These are phyloP conservation scores for Blastobotrys ciferrii DNA, from an alignment of 1,139 yeast species.

Conservation along the genomic window DNA sequence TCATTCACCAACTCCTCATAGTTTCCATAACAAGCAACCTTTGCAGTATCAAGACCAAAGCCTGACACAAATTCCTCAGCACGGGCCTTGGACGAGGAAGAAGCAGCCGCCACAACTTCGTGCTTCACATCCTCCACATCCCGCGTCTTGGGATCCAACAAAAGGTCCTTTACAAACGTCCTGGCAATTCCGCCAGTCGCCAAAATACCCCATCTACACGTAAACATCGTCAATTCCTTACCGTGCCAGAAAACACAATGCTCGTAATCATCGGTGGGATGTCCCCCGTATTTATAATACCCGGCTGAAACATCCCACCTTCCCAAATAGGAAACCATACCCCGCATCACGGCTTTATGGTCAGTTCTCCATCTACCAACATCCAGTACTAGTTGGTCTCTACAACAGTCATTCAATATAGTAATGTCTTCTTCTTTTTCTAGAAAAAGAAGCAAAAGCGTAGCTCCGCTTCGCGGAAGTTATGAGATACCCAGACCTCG, in stretches of 20 bases:
- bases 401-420: too few relatives aligned
- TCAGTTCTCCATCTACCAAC: too few relatives aligned
- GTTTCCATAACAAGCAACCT: slow-evolving; percentile 31
- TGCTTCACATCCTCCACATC: slow-evolving; percentile 34
- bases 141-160: slow-evolving; percentile 31
- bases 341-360: too few relatives aligned
- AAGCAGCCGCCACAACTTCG: slow-evolving; percentile 36
- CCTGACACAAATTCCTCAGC: slow-evolving; percentile 30
- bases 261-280: background rate
- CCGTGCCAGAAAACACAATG: background rate
- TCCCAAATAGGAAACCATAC: too few relatives aligned
- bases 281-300: background rate
- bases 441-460: too few relatives aligned
- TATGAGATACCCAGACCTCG: too few relatives aligned
- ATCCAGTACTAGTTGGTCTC: too few relatives aligned
- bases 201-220: slow-evolving; percentile 29
- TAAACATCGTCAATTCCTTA: slow-evolving; percentile 22
- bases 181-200: slow-evolving; percentile 35
- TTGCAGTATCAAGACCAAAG: slow-evolving; percentile 18
- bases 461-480: too few relatives aligned
- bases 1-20: slow-evolving; percentile 45
- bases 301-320: background rate
- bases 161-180: slow-evolving; percentile 31
- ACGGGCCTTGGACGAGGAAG: slow-evolving; percentile 30
- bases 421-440: too few relatives aligned